Evolutionary conservation across 345 rosid species (phyloP), one percentile per base, ranked within the genome.

Genomic region (Eucalyptus microcorys): DNA sequence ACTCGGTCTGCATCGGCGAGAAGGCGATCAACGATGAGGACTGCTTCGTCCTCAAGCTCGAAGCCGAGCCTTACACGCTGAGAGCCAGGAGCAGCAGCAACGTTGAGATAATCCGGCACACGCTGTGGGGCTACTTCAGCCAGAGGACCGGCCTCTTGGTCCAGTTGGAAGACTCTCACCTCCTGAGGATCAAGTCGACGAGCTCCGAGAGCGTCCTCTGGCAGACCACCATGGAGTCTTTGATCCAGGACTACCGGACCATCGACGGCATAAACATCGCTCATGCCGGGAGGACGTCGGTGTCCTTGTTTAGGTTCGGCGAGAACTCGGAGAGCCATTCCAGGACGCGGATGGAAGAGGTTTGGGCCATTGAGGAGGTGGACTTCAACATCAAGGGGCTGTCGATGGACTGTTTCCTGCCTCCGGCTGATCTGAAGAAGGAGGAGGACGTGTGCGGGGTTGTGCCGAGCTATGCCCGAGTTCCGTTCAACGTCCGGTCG

Each of bases 221-320:
- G 99, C 96, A 98, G 93, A 98, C 99, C 4, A 94, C 96, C 53
- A 97, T 98, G 99, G 98, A 96, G 40, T 96, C 99, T 11, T 12
- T 59, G 30, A 92, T 98, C 86, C 93, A 94, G 88, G 99, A 98
- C 87, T 98, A 98, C 88, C 92, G 95, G 64, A 94, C 90, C 88
- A 86, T 96, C 6, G 99, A 98, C 34, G 97, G 97, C n/a, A 91
- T 98, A 30, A 95, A 93, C 90, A 94, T 98, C 2, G 99, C 99
- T 26, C 98, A 97, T 26, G 90, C 92, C 4, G 99, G 99, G 4
- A 91, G 92, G 88, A 97, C 98, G 10, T 89, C 91, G 1, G 99
- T 95, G 3, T 95, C 99, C 4, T 49, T 98, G 92, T 91, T 93
- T 84, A 87, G 97, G 90, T 95, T 93, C 47, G 97, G 99, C 3